Base-by-base conservation (phyloP, 2,329 filamentous ascomycete genomes). In the Bimuria novae-zelandiae region DNA sequence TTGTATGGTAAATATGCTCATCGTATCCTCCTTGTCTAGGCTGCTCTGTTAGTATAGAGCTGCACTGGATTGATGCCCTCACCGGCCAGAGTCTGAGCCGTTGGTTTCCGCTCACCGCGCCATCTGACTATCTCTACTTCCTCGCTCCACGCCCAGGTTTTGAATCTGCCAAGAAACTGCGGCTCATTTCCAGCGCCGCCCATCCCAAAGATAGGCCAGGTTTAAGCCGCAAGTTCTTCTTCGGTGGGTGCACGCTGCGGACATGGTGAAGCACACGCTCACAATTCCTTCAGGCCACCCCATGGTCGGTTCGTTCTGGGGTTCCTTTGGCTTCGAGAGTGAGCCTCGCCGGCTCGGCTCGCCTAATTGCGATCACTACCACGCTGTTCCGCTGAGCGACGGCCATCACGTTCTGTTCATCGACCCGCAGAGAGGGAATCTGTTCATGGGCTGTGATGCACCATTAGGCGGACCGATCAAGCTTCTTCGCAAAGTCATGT, bases 331-430 rank as follows among this genome's bases (percentile, higher is more conserved):
- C 7, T 63, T 62, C 27, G 63, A 67, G n/a, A 56, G 37, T 16
- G 47, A 40, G 19, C 50, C 55, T 8, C 49, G 48, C 10, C 54
- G 43, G 2, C 36, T 55, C 12, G 51, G 32, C 1, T 45, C 49
- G 16, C 52, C 51, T 0, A 54, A 27, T 22, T 79, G 79, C 29
- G 84, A 88, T 62, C 84, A 88, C 61, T 87, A 85, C 61, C 81
- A 80, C 40, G 85, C 85, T 2, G 72, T 87, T 11, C 86, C 87
- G 3, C 68, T 89, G 33, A 86, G 83, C 55, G 87, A 89, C 65
- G 85, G 86, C 1, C 75, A 82, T 51, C 84, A 89, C 60, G 76
- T 89, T 30, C 70, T 89, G 4, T 89, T 87, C 65, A 84, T 83
- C 6, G 85, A 89, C 63, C 84, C 85, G 4, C 69, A 70, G 10